These are phyloP conservation scores for Starmerella stigmatis DNA, from an alignment of 805 yeast genomes.

Conservation along the genomic window DNA sequence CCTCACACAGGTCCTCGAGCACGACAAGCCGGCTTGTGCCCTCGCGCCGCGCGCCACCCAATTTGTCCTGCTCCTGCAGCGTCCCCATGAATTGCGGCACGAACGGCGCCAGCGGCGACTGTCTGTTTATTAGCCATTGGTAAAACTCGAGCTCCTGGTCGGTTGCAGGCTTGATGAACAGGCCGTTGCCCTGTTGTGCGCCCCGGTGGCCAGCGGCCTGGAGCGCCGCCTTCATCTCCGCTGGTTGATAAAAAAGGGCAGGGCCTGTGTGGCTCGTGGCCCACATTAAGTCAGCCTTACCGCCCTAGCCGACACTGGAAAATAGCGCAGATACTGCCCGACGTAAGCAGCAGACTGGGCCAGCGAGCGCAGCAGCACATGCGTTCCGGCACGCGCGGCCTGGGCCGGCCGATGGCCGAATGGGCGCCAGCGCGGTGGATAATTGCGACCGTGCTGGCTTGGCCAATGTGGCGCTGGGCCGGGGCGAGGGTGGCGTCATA, in stretches of 20 bases:
- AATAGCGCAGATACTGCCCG: not conserved
- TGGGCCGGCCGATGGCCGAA: too few relatives aligned
- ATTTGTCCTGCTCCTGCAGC: constrained; percentile 29
- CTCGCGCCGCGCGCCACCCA: constrained; percentile 3
- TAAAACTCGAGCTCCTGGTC: constrained; percentile 71
- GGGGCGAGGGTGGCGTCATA: too few relatives aligned
- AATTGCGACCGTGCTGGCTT: too few relatives aligned
- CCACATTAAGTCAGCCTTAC: not conserved
- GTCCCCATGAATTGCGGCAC: constrained; percentile 57
- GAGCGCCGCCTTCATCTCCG: constrained; percentile 26
- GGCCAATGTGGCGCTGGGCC: too few relatives aligned
- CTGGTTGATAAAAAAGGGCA: not conserved
- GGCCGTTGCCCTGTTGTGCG: constrained; percentile 49
- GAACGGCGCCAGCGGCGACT: constrained; percentile 26
- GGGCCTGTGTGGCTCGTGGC: not conserved
- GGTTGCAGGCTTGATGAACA: constrained; percentile 62
- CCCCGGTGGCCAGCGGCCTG: constrained; percentile 95
- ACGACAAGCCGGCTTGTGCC: constrained; percentile 37
- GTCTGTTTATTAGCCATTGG: constrained; percentile 27
- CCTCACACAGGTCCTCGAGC: constrained; percentile 56
- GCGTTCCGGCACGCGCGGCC: too few relatives aligned
- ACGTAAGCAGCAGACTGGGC: too few relatives aligned
- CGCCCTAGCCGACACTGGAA: not conserved
- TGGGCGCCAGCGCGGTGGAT: too few relatives aligned
- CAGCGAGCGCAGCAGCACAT: too few relatives aligned